Percentiles rank a stretch among this genome's conserved stretches.
These are phyloP conservation scores for Tillandsia leiboldiana DNA, from an alignment of 176 grass and related monocot species.

Conservation along the genomic window DNA sequence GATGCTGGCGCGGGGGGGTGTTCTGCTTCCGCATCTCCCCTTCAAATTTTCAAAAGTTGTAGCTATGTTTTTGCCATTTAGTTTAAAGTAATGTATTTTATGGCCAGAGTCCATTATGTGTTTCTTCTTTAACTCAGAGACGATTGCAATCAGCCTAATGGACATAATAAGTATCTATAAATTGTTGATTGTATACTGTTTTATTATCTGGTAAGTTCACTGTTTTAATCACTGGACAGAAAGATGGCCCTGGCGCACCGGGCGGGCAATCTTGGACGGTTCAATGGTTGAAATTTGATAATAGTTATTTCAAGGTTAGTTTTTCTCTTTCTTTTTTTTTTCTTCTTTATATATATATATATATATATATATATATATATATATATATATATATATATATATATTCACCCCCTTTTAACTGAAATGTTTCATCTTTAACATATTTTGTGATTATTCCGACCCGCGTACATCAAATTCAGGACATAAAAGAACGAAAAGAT, in stretches of 20 bases:
- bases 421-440: slow-evolving; percentile 10
- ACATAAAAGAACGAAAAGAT: slow-evolving; percentile 83
- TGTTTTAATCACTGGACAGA: slow-evolving; percentile 30
- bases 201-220: not conserved
- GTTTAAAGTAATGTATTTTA: too few species aligned
- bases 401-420: not conserved
- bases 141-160: too few species aligned
- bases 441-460: slow-evolving; percentile 23
- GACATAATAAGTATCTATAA: too few species aligned
- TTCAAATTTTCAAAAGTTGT: too few species aligned
- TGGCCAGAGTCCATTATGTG: too few species aligned
- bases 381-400: too few species aligned
- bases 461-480: slow-evolving; percentile 29
- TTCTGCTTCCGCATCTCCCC: too few species aligned
- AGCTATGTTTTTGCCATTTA: too few species aligned
- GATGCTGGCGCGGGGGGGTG: too few species aligned
- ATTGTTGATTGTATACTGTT: slow-evolving; percentile 1
- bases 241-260: slow-evolving; percentile 92
- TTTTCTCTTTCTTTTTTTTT: not conserved
- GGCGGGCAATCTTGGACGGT: slow-evolving; percentile 99
- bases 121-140: too few species aligned
- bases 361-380: too few species aligned
- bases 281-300: slow-evolving; percentile 89
- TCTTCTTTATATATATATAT: too few species aligned
- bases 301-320: slow-evolving; percentile 81